A percentile compares a stretch with the other conserved stretches of the same genome.
Conservation (phyloP, 352 stramenopile species). For the Phytopythium helicoides region DNA sequence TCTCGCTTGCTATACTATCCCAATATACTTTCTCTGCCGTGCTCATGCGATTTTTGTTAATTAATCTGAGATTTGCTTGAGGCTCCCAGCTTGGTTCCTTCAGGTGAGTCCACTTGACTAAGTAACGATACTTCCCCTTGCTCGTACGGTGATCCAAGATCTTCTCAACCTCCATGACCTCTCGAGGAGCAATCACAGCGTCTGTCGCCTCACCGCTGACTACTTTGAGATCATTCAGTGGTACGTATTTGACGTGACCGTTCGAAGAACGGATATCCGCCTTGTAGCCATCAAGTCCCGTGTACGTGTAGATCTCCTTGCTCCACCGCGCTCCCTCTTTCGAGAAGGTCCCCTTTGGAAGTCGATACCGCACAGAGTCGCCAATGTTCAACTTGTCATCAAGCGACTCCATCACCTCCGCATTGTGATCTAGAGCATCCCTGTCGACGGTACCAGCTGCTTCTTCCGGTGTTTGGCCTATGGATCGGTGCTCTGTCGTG, state of each 20-base stretch:
- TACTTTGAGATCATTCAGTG: conserved; percentile 16
- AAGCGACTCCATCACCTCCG: conserved; percentile 8
- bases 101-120: conserved; percentile 17
- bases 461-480: conserved; percentile 20
- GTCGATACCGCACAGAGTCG: conserved; percentile 7
- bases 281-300: conserved; percentile 22
- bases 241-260: conserved; percentile 19
- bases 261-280: conserved; percentile 27
- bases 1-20: conserved; percentile 1
- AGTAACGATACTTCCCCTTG: conserved; percentile 24
- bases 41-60: conserved; percentile 12
- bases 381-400: conserved; percentile 12
- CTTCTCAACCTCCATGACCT: conserved; percentile 22
- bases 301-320: conserved; percentile 13
- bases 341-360: conserved; percentile 20
- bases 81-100: conserved; percentile 18
- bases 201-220: conserved; percentile 15
- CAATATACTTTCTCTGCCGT: neutral
- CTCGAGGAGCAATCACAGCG: conserved; percentile 9
- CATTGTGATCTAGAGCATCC: conserved; percentile 16
- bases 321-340: conserved; percentile 22
- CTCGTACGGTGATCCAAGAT: conserved; percentile 9
- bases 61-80: conserved; percentile 14
- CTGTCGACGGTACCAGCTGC: conserved; percentile 23
- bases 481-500: conserved; percentile 22